Percentiles rank a stretch among this genome's conserved stretches.
Conservation (phyloP, 129 eudicot species). For the Tagetes patula region DNA sequence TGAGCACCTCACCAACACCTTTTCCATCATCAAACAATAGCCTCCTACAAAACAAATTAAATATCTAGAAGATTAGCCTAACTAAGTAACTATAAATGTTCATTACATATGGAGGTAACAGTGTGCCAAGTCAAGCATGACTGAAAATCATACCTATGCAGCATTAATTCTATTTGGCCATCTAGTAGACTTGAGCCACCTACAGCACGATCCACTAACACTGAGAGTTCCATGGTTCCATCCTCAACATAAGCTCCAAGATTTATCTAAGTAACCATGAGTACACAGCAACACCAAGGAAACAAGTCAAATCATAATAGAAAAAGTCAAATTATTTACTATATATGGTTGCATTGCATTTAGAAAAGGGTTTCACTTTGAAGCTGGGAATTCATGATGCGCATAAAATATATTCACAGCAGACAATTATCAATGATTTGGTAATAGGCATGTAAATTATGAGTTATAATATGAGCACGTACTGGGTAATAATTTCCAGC, state of each 20-base stretch:
- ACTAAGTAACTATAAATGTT: neutral
- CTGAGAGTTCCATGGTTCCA: slow-evolving; percentile 75
- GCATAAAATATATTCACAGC: slow-evolving; percentile 17
- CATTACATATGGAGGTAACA: neutral
- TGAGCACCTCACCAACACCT: slow-evolving; percentile 97
- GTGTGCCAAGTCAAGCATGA: neutral
- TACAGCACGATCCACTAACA: slow-evolving; percentile 92
- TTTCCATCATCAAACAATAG: slow-evolving; percentile 74
- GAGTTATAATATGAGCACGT: slow-evolving; percentile 27
- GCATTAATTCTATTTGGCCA: slow-evolving; percentile 96
- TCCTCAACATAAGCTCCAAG: slow-evolving; percentile 87
- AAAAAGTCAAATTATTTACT: neutral
- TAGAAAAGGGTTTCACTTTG: slow-evolving; percentile 5
- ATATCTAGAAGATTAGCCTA: slow-evolving; percentile 20
- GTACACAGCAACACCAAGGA: slow-evolving; percentile 3
- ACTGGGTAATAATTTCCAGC: slow-evolving; percentile 98
- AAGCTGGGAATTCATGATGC: slow-evolving; percentile 13
- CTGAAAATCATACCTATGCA: slow-evolving; percentile 66
- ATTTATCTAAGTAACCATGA: slow-evolving; percentile 53
- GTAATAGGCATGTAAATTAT: slow-evolving; percentile 1
- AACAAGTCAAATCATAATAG: slow-evolving; percentile 1
- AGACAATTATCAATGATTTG: slow-evolving; percentile 10
- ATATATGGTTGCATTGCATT: slow-evolving; percentile 16
- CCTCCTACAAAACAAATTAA: slow-evolving; percentile 50
- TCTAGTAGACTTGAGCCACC: slow-evolving; percentile 90